A percentile compares a stretch with the other conserved stretches of the same genome.
phyloP scores from a whole-genome alignment of 2,329 filamentous ascomycete species.

The Cryphonectria japonica region DNA sequence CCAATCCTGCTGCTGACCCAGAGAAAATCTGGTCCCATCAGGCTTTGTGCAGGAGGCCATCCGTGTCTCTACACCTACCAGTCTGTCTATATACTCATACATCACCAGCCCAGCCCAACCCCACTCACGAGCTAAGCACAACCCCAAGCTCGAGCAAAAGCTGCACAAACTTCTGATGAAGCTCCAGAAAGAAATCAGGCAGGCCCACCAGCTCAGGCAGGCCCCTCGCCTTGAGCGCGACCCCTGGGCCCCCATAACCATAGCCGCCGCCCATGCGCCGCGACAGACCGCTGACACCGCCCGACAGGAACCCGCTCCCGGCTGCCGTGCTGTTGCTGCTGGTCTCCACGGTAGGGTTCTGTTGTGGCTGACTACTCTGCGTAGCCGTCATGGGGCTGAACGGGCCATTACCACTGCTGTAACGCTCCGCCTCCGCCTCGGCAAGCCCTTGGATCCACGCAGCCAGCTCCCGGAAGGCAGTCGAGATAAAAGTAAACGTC shows the following conservation, averaged over 20 bases:
- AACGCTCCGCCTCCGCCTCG: conserved; percentile 64
- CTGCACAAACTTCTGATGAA: conserved; percentile 67
- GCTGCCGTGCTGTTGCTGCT: conserved; percentile 38
- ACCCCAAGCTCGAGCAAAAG: conserved; percentile 64
- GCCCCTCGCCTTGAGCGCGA: conserved; percentile 61
- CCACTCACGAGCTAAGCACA: conserved; percentile 51
- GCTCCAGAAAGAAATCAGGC: conserved; percentile 70
- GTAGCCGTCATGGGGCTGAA: conserved; percentile 27
- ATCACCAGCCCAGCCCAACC: not conserved
- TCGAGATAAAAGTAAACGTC: conserved; percentile 64
- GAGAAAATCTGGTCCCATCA: too few relatives aligned
- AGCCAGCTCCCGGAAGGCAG: conserved; percentile 66
- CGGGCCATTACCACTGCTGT: conserved; percentile 36
- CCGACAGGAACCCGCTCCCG: conserved; percentile 60
- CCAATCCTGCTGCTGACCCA: too few relatives aligned
- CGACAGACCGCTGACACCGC: conserved; percentile 57
- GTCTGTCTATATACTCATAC: not conserved
- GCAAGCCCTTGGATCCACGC: conserved; percentile 68
- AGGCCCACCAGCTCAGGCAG: conserved; percentile 68
- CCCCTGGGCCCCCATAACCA: conserved; percentile 51
- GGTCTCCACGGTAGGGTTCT: conserved; percentile 36
- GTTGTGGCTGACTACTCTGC: conserved; percentile 41
- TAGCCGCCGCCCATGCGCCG: conserved; percentile 60
- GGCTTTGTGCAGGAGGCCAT: not conserved
- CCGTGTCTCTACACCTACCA: not conserved